Base-by-base conservation (phyloP, 768 basidiomycete species). In the Lentinula aciculospora region DNA sequence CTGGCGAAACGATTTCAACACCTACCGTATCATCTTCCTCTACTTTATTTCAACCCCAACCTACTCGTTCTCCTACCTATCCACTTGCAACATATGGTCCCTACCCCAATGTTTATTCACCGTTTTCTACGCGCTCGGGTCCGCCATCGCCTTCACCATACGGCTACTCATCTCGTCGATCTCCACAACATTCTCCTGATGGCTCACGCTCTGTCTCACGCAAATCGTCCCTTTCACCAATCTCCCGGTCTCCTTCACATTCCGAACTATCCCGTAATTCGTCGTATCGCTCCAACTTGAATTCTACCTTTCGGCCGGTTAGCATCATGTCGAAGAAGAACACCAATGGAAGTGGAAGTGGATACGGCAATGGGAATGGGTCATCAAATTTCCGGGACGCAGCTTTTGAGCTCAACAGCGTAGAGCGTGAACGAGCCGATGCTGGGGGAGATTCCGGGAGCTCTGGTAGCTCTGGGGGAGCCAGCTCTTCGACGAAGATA, bases 51-150 rank as follows among this genome's bases (percentile, higher is more conserved):
- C 42, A 44, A 44, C 42, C 42, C 8, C n/a, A 44, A 44, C 42
- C 42, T 9, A 44, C 23, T 9, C 42, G 42, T 19, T 44, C 53
- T 54, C 34, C 44, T 25, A 29, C 28, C 15, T 46, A 56, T 45
- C 54, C 54, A 28, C 54, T 56, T 31, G 54, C 54, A 15, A 56
- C 54, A 4, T 46, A 45, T 28, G 44, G 44, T 15, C 28, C 54
- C 4, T 46, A 42, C 42, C 54, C 31, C 19, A 56, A 56, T 34
- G 54, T 56, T 23, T 56, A 56, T 19, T 56, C 54, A 28, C 54
- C 54, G 4, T 46, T 46, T 32, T 46, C 39, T 9, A 44, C 39
- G 3, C 39, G 27, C 4, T 56, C 54, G 7, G 44, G 44, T 19
- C 54, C 54, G 12, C 54, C 42, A 17, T 56, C 54, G 4, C 54